Percentiles rank a stretch among this genome's conserved stretches.
Conservation (phyloP, 805 yeast genomes). For the Saccharomycopsis javanensis region DNA sequence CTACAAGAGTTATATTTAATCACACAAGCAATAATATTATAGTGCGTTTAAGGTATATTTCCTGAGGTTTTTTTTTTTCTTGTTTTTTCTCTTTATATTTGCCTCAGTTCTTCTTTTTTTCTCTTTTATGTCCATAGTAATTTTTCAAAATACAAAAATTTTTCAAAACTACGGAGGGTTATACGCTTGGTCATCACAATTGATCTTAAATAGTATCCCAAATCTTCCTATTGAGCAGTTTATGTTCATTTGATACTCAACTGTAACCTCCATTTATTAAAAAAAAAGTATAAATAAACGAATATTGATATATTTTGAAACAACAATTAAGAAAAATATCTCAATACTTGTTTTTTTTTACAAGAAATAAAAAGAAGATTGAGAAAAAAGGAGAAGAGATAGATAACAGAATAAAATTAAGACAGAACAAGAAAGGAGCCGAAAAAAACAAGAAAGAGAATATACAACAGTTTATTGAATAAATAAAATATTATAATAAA, state of each 20-base stretch:
- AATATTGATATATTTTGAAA: not conserved
- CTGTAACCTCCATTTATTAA: too few relatives aligned
- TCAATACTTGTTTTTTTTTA: too few relatives aligned
- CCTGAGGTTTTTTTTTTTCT: not conserved
- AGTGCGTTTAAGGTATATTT: too few relatives aligned
- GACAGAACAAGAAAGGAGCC: not conserved
- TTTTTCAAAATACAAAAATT: not conserved
- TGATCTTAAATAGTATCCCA: not conserved
- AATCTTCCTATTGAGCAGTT: not conserved
- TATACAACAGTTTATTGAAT: not conserved
- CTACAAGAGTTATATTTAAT: too few relatives aligned
- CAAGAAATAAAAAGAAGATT: too few relatives aligned
- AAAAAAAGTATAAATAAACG: too few relatives aligned
- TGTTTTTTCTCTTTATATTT: not conserved
- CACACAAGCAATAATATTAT: too few relatives aligned
- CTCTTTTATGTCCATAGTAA: too few relatives aligned
- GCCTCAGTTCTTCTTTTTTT: not conserved
- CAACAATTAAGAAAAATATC: too few relatives aligned
- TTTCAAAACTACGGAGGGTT: constrained; percentile 1
- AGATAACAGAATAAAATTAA: not conserved
- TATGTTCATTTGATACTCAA: too few relatives aligned
- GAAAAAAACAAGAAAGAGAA: not conserved
- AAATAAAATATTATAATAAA: not conserved
- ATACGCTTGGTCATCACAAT: not conserved
- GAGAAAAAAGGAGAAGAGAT: not conserved